These are phyloP conservation scores for Blastocystis sp. DNA, from an alignment of 352 stramenopile species.

Conservation along the genomic window DNA sequence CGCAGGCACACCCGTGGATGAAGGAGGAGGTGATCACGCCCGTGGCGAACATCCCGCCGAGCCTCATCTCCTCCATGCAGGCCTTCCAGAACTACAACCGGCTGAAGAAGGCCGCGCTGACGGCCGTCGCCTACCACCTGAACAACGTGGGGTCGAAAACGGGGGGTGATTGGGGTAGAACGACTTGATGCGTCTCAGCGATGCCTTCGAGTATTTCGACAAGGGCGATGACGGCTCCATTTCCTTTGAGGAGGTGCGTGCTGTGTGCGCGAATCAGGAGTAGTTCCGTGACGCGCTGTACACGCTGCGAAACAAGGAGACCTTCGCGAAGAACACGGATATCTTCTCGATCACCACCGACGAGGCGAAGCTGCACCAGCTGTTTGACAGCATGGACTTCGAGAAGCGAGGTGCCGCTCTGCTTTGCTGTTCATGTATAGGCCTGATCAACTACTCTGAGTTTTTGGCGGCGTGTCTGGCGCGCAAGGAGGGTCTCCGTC, in stretches of 20 bases:
- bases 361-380: slow-evolving; percentile 46
- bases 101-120: slow-evolving; percentile 59
- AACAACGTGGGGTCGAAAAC: slow-evolving; percentile 19
- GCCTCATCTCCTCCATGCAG: slow-evolving; percentile 32
- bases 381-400: slow-evolving; percentile 61
- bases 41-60: slow-evolving; percentile 68
- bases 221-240: slow-evolving; percentile 57
- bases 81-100: slow-evolving; percentile 62
- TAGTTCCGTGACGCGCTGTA: slow-evolving; percentile 62
- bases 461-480: slow-evolving; percentile 56
- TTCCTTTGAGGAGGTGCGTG: slow-evolving; percentile 56
- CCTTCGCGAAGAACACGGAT: slow-evolving; percentile 51
- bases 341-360: slow-evolving; percentile 54
- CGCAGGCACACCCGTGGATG: slow-evolving; percentile 62
- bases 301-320: slow-evolving; percentile 41
- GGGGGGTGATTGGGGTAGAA: slow-evolving; percentile 24
- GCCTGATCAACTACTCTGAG: slow-evolving; percentile 60
- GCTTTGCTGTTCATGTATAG: background rate
- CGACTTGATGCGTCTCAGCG: slow-evolving; percentile 57
- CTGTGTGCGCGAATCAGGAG: background rate
- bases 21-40: slow-evolving; percentile 17
- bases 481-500: slow-evolving; percentile 39
- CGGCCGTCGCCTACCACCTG: slow-evolving; percentile 57
- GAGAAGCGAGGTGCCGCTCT: background rate
- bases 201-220: slow-evolving; percentile 59